Evolutionary conservation across 2,329 filamentous ascomycete species (phyloP), one percentile per base, ranked within the genome.

Genomic region (Thielaviopsis euricoi): DNA sequence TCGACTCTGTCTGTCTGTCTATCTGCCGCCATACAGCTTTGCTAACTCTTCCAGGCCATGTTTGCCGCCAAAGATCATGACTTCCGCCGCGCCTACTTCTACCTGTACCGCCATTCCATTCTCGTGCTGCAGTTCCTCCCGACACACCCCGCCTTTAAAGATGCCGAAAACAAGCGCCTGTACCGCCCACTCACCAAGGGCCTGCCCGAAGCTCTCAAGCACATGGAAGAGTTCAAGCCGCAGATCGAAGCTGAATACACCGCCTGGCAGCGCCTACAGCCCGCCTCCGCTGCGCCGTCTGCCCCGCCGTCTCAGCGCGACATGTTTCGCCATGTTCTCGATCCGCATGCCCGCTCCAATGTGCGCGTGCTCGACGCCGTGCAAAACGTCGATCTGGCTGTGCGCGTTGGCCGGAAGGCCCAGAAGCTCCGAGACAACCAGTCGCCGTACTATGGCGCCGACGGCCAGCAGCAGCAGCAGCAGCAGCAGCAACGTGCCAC

Each of bases 11-110:
- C n/a, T 21, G 7, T 21, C 19, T 19, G 17, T 9, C 25, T 52
- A 46, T 37, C 60, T n/a, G n/a, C n/a, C n/a, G n/a, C n/a, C n/a
- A n/a, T n/a, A 57, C 51, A 52, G 46, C 33, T n/a, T n/a, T 21
- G 15, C 62, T 64, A 48, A 58, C 29, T 37, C 57, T 46, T 58
- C 13, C 66, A 96, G 87, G 90, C 89, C 21, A 77, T 81, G 55
- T 88, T 91, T 64, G 95, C 95, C 67, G 79, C 93, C 65, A 79
- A 80, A 49, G 91, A 97, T 70, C 85, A 85, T 65, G 90, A 96
- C 70, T 82, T 89, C 62, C 82, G 89, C 64, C 86, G 93, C 66
- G 87, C 91, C 4, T 98, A 95, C 69, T 79, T 96, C 57, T 82
- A 97, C 60, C 80, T 95, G n/a, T 88, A 93, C 67, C 83, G 93